Conservation (phyloP, 495 filamentous ascomycete genomes). For the Annulohypoxylon nitens region DNA sequence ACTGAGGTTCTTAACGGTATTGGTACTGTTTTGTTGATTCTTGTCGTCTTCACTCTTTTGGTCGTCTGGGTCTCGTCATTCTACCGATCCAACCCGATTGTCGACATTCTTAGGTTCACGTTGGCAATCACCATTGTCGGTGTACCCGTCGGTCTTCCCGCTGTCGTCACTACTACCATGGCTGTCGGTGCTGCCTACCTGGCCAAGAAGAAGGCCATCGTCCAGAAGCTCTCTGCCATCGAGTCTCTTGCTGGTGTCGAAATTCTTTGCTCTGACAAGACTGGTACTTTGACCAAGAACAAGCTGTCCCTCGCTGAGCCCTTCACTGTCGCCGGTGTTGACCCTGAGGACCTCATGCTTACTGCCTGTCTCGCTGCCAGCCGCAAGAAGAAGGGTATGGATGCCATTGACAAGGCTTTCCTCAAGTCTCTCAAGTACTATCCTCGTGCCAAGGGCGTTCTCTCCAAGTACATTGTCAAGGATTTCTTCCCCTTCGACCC, state of each 20-base stretch:
- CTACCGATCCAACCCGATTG: constrained; percentile 84
- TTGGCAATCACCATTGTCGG: constrained; percentile 90
- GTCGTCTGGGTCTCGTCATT: constrained; percentile 88
- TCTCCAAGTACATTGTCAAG: constrained; percentile 80
- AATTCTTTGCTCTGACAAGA: constrained; percentile 98
- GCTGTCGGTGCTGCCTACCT: constrained; percentile 95
- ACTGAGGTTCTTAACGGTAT: constrained; percentile 89
- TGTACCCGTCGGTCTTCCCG: constrained; percentile 95
- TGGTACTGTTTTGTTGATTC: constrained; percentile 81
- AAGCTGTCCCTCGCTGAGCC: constrained; percentile 88
- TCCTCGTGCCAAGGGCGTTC: constrained; percentile 79
- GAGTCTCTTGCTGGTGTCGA: constrained; percentile 95
- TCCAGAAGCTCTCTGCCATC: constrained; percentile 95
- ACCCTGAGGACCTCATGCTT: constrained; percentile 87
- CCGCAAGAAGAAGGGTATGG: constrained; percentile 94
- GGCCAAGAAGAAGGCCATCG: constrained; percentile 94
- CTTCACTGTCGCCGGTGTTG: constrained; percentile 82
- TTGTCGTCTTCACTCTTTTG: constrained; percentile 83
- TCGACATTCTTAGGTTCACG: constrained; percentile 84
- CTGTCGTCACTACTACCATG: constrained; percentile 96
- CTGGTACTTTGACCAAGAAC: constrained; percentile 93
- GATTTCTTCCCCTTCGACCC: constrained; percentile 93
- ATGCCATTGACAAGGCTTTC: constrained; percentile 95
- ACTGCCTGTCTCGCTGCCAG: constrained; percentile 91
- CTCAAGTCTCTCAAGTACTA: constrained; percentile 84